Evolutionary conservation across 2,329 filamentous ascomycete species (phyloP).

Genomic region (Xylaria sp.): DNA sequence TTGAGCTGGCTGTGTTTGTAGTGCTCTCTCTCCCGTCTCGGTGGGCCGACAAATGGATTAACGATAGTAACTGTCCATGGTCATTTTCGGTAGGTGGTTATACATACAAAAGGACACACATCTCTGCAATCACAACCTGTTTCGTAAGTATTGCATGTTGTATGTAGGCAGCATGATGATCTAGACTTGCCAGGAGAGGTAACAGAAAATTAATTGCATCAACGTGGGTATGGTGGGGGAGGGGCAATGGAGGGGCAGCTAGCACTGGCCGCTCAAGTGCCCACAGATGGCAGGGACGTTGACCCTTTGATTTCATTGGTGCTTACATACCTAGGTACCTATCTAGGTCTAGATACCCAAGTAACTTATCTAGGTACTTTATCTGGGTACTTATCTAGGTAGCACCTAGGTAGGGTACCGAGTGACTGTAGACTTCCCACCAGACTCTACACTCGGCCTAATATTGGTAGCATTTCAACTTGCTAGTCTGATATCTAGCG

Average conservation of each 20-base stretch:
- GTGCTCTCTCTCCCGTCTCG: not conserved
- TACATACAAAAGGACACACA: not conserved
- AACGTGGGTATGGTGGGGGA: slow-evolving; percentile 39
- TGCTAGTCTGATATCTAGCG: no score
- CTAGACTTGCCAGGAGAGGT: no score
- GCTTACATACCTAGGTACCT: not conserved
- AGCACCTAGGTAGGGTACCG: no score
- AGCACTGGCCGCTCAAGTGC: not conserved
- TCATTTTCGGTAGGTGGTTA: not conserved
- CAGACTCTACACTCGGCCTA: no score
- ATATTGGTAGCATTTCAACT: no score
- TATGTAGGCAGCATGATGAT: not conserved
- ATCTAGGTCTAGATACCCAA: no score
- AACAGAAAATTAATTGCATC: slow-evolving; percentile 26
- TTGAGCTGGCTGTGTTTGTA: not conserved
- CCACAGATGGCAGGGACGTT: not conserved
- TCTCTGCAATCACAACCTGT: not conserved
- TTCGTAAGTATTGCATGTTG: not conserved
- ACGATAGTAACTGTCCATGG: not conserved
- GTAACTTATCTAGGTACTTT: no score
- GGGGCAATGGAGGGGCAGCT: slow-evolving; percentile 39
- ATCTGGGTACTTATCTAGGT: no score
- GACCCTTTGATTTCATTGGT: not conserved
- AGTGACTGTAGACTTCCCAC: no score
- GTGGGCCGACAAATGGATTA: not conserved